Base-by-base conservation (phyloP, 2,329 filamentous ascomycete species). In the Cercospora beticola region DNA sequence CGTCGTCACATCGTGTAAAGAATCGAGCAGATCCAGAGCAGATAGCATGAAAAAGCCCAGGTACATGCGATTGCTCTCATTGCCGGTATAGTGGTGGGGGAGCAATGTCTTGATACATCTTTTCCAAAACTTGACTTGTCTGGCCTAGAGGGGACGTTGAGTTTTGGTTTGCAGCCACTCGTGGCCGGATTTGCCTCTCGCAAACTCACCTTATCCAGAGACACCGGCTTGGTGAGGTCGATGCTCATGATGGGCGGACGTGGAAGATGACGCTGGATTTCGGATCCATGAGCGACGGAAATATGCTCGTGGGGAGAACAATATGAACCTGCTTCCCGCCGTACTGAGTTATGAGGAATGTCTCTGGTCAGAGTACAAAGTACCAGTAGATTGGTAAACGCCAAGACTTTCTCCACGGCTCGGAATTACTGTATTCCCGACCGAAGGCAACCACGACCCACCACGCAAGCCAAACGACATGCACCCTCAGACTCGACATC, bases 101-200 rank as follows among this genome's bases (percentile, higher is more conserved):
- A 99, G 88, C 70, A 90, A 86, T 26, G 90, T 90, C 78, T 90
- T 91, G 72, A 95, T 86, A 79, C 94, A 97, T 78, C 94, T 90
- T 73, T 93, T 88, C 90, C 94, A 99, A 86, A 97, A 99, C 78
- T 91, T 92, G 78, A 95, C 84, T 79, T 99, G 95, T 18, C 76
- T 73, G 18, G 70, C 66, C 75, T 78, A 68, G n/a, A 31, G 54
- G 26, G 28, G 8, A 23, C 16, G 28, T 16, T 31, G 10, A 30
- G 28, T 56, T 36, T 69, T 30, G 68, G 49, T 62, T 59, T 21
- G 36, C 57, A 30, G 36, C 54, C 54, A n/a, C 54, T 23, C 59
- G 33, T 33, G 28, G 33, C 31, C 18, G 43, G 28, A 9, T 30
- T 57, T 8, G 23, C 14, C 54, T 49, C 52, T 67, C 36, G 23